phyloP scores from a whole-genome alignment of 108 stramenopile species.

The Nitzschia sp. region DNA sequence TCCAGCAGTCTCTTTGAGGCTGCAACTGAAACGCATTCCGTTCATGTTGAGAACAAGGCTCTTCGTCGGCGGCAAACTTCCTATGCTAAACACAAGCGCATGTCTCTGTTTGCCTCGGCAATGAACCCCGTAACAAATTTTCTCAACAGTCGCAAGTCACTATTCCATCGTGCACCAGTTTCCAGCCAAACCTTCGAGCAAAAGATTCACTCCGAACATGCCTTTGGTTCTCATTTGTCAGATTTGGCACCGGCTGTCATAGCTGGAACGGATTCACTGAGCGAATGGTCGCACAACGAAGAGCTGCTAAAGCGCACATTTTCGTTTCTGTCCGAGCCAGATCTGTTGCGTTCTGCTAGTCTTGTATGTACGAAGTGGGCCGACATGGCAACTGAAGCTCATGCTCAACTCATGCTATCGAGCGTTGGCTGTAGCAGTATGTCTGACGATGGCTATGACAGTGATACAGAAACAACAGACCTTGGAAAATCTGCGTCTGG shows the following conservation, averaged over 20 bases:
- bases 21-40: not conserved
- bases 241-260: not conserved
- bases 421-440: conserved; percentile 60
- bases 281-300: conserved; percentile 7
- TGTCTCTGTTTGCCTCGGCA: conserved; percentile 42
- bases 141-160: conserved; percentile 24
- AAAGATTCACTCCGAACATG: conserved; percentile 7
- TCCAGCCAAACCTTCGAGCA: not conserved
- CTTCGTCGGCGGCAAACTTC: conserved; percentile 33
- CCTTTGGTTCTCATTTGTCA: not conserved
- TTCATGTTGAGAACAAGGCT: not conserved
- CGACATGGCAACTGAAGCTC: conserved; percentile 65
- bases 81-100: conserved; percentile 40
- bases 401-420: conserved; percentile 65
- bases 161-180: conserved; percentile 12
- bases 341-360: conserved; percentile 54
- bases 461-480: conserved; percentile 34
- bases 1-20: not conserved
- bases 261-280: not conserved
- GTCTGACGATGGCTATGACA: conserved; percentile 22
- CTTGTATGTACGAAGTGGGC: conserved; percentile 77
- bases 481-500: conserved; percentile 28
- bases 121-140: conserved; percentile 28
- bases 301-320: conserved; percentile 45
- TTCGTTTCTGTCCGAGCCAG: conserved; percentile 58